Evolutionary conservation across 352 stramenopile genomes (phyloP).

Genomic region (Phytophthora quininea): DNA sequence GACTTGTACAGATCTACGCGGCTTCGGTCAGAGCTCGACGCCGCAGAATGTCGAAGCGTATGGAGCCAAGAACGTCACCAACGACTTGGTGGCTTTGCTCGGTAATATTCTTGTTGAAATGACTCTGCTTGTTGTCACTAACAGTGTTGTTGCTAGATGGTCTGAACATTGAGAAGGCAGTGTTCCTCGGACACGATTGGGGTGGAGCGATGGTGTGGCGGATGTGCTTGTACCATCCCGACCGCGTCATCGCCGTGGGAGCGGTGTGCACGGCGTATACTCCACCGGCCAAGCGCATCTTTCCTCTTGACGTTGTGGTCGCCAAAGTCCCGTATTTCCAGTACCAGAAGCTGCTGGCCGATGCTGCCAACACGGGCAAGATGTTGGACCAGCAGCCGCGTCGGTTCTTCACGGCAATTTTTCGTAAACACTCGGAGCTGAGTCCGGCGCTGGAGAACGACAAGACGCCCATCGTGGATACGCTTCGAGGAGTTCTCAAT

Average conservation of each 20-base stretch:
- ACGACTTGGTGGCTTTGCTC: conserved; percentile 57
- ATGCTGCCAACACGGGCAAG: conserved; percentile 45
- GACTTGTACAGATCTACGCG: conserved; percentile 48
- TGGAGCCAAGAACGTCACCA: conserved; percentile 60
- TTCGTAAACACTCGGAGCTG: conserved; percentile 51
- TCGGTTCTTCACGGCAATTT: conserved; percentile 59
- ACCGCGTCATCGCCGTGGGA: conserved; percentile 57
- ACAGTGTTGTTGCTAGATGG: conserved; percentile 39
- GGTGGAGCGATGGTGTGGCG: conserved; percentile 68
- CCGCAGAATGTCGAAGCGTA: conserved; percentile 56
- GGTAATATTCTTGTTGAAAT: conserved; percentile 23
- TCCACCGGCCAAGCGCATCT: conserved; percentile 41
- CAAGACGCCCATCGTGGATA: conserved; percentile 27
- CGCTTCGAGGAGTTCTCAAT: conserved; percentile 37
- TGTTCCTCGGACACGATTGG: conserved; percentile 82
- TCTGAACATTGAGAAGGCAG: conserved; percentile 66
- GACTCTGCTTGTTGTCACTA: not conserved
- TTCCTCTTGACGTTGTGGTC: conserved; percentile 51
- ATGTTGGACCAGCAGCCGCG: conserved; percentile 46
- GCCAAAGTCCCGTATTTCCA: conserved; percentile 59
- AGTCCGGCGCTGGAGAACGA: conserved; percentile 22
- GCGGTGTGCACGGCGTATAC: conserved; percentile 78
- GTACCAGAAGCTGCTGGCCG: conserved; percentile 67
- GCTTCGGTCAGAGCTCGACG: conserved; percentile 65
- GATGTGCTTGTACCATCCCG: conserved; percentile 73